Evolutionary conservation across 257 asterid genomes (phyloP).

Genomic region (Solanum pinnatisectum): DNA sequence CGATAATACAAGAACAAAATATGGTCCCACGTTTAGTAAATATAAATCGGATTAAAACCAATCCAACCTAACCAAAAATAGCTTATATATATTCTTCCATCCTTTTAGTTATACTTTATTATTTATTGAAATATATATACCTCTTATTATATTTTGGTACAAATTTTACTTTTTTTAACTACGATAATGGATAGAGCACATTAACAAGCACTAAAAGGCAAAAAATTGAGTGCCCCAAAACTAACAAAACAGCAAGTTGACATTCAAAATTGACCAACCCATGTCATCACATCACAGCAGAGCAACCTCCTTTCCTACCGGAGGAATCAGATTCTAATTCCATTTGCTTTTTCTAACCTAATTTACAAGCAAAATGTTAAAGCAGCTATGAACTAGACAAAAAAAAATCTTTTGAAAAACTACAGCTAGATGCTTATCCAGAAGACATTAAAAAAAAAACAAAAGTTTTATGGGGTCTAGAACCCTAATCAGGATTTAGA

Average conservation of each 20-base stretch:
- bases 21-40: not conserved
- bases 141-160: too few species aligned
- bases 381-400: not conserved
- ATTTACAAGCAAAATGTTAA: not conserved
- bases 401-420: not conserved
- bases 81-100: too few species aligned
- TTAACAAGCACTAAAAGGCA: not conserved
- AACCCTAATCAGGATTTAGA: conserved; percentile 24
- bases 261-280: not conserved
- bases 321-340: not conserved
- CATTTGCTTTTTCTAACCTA: not conserved
- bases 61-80: not conserved
- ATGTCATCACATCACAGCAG: not conserved
- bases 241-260: not conserved
- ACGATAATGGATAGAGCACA: not conserved
- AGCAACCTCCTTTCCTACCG: not conserved
- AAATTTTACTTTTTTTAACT: not conserved
- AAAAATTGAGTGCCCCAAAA: not conserved
- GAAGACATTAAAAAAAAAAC: not conserved
- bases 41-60: not conserved
- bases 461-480: not conserved
- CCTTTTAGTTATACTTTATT: too few species aligned
- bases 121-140: too few species aligned
- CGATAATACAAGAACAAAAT: too few species aligned
- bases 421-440: not conserved